A percentile compares a stretch with the other conserved stretches of the same genome.
Evolutionary conservation across 1,139 yeast genomes (phyloP).

Genomic region (Candida sanyaensis): DNA sequence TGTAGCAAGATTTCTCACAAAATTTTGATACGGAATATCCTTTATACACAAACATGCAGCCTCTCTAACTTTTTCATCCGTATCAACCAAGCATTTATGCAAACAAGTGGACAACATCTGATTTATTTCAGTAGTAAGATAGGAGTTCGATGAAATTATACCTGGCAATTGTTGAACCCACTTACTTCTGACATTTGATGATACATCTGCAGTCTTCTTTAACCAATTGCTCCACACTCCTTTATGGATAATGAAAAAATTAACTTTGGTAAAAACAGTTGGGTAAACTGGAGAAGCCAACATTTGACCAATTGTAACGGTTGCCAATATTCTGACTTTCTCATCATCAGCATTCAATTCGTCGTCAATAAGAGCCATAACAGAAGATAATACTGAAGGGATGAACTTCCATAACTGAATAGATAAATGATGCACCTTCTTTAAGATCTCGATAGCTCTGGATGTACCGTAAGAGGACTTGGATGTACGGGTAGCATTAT

Average conservation of each 20-base stretch:
- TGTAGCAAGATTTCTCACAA: constrained; percentile 47
- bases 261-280: constrained; percentile 31
- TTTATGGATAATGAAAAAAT: constrained; percentile 60
- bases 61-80: constrained; percentile 73
- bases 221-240: constrained; percentile 71
- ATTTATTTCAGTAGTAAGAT: constrained; percentile 51
- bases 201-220: constrained; percentile 70
- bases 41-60: constrained; percentile 55
- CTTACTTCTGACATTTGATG: constrained; percentile 60
- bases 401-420: constrained; percentile 74
- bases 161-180: constrained; percentile 65
- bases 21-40: constrained; percentile 37
- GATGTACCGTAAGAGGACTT: constrained; percentile 14
- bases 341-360: constrained; percentile 76
- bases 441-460: constrained; percentile 45
- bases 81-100: constrained; percentile 69
- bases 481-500: not conserved
- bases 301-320: constrained; percentile 72
- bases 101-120: constrained; percentile 59
- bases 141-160: constrained; percentile 31
- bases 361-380: constrained; percentile 79
- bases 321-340: constrained; percentile 64
- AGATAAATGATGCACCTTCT: constrained; percentile 62
- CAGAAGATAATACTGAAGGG: constrained; percentile 74
- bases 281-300: constrained; percentile 37